Conservation (phyloP, 306 rosid species). For the Cucumis hystrix region DNA sequence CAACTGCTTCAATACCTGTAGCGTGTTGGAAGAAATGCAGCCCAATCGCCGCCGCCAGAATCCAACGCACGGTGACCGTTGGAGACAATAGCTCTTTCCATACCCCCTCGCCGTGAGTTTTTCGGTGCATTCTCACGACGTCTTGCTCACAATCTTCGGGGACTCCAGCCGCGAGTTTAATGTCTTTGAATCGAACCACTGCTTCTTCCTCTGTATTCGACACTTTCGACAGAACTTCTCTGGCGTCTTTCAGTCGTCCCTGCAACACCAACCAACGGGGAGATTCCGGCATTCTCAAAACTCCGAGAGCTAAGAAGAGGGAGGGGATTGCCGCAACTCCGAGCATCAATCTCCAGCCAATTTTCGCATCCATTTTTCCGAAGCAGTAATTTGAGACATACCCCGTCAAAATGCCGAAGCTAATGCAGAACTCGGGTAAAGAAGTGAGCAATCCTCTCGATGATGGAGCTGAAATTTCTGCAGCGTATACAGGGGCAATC, state of each 20-base stretch:
- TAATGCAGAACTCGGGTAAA: conserved; percentile 60
- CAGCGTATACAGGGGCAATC: conserved; percentile 77
- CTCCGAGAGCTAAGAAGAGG: conserved; percentile 24
- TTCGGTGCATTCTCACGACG: neutral
- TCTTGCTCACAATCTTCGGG: conserved; percentile 20
- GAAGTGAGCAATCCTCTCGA: conserved; percentile 54
- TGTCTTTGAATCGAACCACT: conserved; percentile 34
- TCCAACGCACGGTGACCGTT: conserved; percentile 45
- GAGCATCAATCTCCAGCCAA: conserved; percentile 88
- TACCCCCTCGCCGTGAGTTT: conserved; percentile 23
- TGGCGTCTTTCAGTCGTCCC: conserved; percentile 45
- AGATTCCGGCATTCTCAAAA: conserved; percentile 69
- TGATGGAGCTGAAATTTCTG: conserved; percentile 63
- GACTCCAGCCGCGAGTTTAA: conserved; percentile 43
- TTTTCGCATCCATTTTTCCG: conserved; percentile 28
- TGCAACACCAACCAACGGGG: conserved; percentile 81
- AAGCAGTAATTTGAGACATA: conserved; percentile 49
- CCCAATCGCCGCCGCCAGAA: conserved; percentile 49
- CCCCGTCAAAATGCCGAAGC: conserved; percentile 61
- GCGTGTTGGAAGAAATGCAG: conserved; percentile 74
- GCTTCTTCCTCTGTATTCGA: conserved; percentile 45
- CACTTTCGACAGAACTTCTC: conserved; percentile 20
- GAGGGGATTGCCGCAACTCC: conserved; percentile 71
- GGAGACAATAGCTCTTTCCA: conserved; percentile 60
- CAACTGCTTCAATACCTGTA: conserved; percentile 67